phyloP scores from a whole-genome alignment of 306 rosid genomes.

The Begonia fuchsioides region DNA sequence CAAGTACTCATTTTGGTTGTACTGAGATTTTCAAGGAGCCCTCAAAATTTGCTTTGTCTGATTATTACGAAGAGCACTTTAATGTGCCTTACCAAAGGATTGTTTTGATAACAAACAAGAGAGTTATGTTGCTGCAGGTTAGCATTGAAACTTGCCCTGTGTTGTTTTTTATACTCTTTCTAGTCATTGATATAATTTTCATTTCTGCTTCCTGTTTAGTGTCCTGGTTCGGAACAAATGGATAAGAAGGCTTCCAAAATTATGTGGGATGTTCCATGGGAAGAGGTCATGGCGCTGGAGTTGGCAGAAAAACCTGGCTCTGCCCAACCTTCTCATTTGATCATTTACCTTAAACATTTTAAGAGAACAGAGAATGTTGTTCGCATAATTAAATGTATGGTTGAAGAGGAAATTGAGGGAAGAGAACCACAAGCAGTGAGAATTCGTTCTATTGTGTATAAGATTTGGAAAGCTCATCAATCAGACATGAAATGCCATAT shows the following conservation, averaged over 20 bases:
- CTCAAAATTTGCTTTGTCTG: conserved; percentile 87
- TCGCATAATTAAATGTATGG: conserved; percentile 51
- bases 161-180: conserved; percentile 9
- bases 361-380: conserved; percentile 74
- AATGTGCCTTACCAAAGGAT: conserved; percentile 58
- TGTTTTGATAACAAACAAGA: conserved; percentile 80
- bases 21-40: conserved; percentile 93
- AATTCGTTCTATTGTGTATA: conserved; percentile 55
- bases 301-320: conserved; percentile 59
- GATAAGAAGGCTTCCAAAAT: conserved; percentile 90
- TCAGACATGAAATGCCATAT: conserved; percentile 46
- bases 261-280: conserved; percentile 94
- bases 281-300: conserved; percentile 82
- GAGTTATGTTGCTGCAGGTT: conserved; percentile 90
- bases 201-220: conserved; percentile 30
- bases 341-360: conserved; percentile 79
- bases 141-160: conserved; percentile 11
- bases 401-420: conserved; percentile 43
- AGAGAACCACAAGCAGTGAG: conserved; percentile 69
- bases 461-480: conserved; percentile 67
- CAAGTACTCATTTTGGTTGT: conserved; percentile 82
- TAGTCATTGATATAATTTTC: conserved; percentile 17
- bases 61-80: conserved; percentile 76
- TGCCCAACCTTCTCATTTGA: conserved; percentile 69
- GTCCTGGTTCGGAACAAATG: conserved; percentile 69